Evolutionary conservation across 495 filamentous ascomycete genomes (phyloP), one percentile per base, ranked within the genome.

Genomic region (Penicillium paradoxum): DNA sequence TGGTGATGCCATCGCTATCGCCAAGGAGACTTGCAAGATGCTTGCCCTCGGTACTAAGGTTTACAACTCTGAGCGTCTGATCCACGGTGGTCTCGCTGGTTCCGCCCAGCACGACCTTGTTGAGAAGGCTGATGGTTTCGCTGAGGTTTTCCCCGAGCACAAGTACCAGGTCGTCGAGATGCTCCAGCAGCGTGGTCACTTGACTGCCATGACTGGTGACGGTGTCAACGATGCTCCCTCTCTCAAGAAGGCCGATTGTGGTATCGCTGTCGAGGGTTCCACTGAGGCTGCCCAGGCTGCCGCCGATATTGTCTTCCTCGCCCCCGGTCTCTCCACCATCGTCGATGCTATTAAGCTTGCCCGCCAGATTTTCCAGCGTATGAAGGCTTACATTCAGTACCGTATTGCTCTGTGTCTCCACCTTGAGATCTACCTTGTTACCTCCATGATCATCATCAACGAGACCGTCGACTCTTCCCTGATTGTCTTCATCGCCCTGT

Each of bases 11-110:
- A 85, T 88, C 61, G 84, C 85, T 66, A 88, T 87, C 64, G 84
- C 85, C 57, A 88, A 88, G 74, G 85, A 88, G 73, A 88, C 85
- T 62, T 87, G 85, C 80, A 87, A 87, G 77, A 86, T 88, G 83
- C 73, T 88, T 65, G 84, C 84, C 61, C 79, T 88, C 43, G 81
- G 82, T 63, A 88, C 84, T 64, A 88, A 88, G 75, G 85, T 88
- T 59, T 88, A 87, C 78, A 84, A 88, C 74, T 88, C 85, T 44
- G 79, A 85, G 59, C 80, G 80, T 65, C 80, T 87, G 54, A 86
- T 88, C 68, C 82, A 86, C 69, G 83, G 84, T 76, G 85, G 85
- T 75, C 81, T 88, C 33, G 78, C 80, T 56, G 85, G 85, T 55
- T 83, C 83, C 45, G 84, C 82, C 55, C 83, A 87, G 74, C 82